Percentiles rank a stretch among this genome's conserved stretches.
Evolutionary conservation across 805 yeast genomes (phyloP).

Genomic region (Candida bentonensis): DNA sequence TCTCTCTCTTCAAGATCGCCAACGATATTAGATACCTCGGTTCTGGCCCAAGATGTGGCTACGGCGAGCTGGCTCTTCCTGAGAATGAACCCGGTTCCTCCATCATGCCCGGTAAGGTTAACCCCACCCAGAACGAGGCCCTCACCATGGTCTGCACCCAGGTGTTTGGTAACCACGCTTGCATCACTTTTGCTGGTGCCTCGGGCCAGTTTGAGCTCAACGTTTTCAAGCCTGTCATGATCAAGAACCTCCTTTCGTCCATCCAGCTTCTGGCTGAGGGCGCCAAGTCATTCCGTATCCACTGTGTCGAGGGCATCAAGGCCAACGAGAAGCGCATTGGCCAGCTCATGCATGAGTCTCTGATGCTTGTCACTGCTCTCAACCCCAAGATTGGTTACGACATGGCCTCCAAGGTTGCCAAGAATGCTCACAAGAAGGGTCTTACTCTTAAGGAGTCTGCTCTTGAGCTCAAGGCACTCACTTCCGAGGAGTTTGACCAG

Average conservation of each 20-base stretch:
- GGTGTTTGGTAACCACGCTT: constrained; percentile 92
- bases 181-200: constrained; percentile 95
- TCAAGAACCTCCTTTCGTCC: constrained; percentile 76
- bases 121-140: constrained; percentile 99
- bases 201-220: constrained; percentile 97
- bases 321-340: constrained; percentile 83
- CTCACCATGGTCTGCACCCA: constrained; percentile 96
- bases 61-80: constrained; percentile 88
- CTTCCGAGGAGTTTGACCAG: constrained; percentile 77
- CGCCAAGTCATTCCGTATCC: constrained; percentile 71
- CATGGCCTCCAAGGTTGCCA: constrained; percentile 92
- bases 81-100: constrained; percentile 99
- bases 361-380: constrained; percentile 96
- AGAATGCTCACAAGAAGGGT: constrained; percentile 97
- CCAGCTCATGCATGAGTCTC: constrained; percentile 81
- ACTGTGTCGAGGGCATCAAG: constrained; percentile 88
- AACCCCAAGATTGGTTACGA: constrained; percentile 99
- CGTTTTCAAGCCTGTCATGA: constrained; percentile 95
- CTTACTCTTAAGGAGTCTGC: constrained; percentile 91
- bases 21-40: constrained; percentile 97
- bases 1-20: constrained; percentile 88
- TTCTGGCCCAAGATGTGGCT: constrained; percentile 98
- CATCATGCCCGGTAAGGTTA: constrained; percentile 98
- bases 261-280: constrained; percentile 86
- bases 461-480: constrained; percentile 73